Base-by-base conservation (phyloP, 1,284 basidiomycete species). In the Cutaneotrichosporon mucoides region DNA sequence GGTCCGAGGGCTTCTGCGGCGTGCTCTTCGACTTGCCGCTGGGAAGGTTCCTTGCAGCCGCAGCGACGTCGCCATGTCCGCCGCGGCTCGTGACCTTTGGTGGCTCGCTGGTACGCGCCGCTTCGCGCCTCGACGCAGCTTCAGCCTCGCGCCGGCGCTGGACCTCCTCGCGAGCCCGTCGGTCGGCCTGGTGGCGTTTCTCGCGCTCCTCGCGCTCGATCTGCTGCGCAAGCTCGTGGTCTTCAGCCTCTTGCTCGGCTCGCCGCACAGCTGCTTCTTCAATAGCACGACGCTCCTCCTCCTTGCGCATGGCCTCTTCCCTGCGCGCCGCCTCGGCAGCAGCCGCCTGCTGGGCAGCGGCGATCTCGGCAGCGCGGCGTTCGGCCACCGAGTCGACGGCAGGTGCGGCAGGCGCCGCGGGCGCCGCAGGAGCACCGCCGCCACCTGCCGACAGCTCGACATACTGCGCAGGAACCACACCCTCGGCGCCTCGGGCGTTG, bases 401-500 rank as follows among this genome's bases (percentile, higher is more conserved):
- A 16, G 52, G 48, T 38, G 33, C 24, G 24, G 24, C 24, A 24
- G 24, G 24, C 24, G 24, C 24, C 24, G 24, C 24, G 24, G 24
- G 24, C 24, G 24, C 60, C 37, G 53, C 58, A 53, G 62, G 66
- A 41, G 63, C 43, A 10, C 40, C 44, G 34, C 41, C 56, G 11
- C 42, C 50, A 10, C 40, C 49, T 35, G 40, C 50, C 43, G 82
- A 65, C 66, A 92, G 84, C 84, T 99, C 92, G 52, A 99, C 84
- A 75, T 99, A 99, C 55, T 89, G 90, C 34, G 92, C 94, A 10
- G 96, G 96, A 1, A 99, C 94, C 15, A 99, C 95, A 48, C 96
- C 96, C 77, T 96, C 90, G 33, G 82, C 76, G 2, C 92, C 92
- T 16, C 81, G 73, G 2, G 81, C 77, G 72, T 92, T 91, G 56